phyloP scores from a whole-genome alignment of 805 yeast species.

The Candida quercuum region DNA sequence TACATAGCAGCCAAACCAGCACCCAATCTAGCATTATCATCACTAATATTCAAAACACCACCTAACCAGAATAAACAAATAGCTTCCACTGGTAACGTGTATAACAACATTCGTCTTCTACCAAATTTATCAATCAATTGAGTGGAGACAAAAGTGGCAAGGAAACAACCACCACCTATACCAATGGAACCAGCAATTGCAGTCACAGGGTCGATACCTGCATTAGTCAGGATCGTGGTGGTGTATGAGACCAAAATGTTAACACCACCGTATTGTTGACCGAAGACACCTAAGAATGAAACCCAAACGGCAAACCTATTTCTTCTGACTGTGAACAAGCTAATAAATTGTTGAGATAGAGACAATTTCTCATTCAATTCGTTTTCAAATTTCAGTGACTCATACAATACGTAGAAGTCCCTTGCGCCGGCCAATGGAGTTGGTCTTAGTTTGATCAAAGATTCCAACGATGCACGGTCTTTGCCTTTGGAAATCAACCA shows the following conservation, averaged over 20 bases:
- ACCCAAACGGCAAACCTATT: constrained; percentile 47
- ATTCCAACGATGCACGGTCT: constrained; percentile 42
- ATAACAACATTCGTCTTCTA: constrained; percentile 45
- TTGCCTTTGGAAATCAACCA: constrained; percentile 56
- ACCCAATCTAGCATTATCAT: constrained; percentile 35
- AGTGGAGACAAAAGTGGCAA: constrained; percentile 43
- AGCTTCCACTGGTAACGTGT: constrained; percentile 57
- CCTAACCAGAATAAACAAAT: constrained; percentile 48
- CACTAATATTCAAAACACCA: constrained; percentile 36
- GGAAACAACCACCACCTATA: constrained; percentile 40
- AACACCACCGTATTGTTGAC: constrained; percentile 53
- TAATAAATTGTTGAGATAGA: constrained; percentile 30
- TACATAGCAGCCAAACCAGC: constrained; percentile 41
- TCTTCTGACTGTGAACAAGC: constrained; percentile 40
- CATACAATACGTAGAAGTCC: constrained; percentile 55
- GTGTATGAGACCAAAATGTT: constrained; percentile 49
- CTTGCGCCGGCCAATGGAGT: constrained; percentile 37
- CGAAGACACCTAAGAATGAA: constrained; percentile 44
- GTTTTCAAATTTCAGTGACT: constrained; percentile 43
- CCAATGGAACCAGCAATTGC: constrained; percentile 47
- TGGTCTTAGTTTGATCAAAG: constrained; percentile 42
- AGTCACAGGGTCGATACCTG: constrained; percentile 36
- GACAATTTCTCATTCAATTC: constrained; percentile 35
- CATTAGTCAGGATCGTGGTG: constrained; percentile 39
- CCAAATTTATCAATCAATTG: constrained; percentile 45